phyloP scores from a whole-genome alignment of 352 stramenopile species.

The Peronospora destructor region DNA sequence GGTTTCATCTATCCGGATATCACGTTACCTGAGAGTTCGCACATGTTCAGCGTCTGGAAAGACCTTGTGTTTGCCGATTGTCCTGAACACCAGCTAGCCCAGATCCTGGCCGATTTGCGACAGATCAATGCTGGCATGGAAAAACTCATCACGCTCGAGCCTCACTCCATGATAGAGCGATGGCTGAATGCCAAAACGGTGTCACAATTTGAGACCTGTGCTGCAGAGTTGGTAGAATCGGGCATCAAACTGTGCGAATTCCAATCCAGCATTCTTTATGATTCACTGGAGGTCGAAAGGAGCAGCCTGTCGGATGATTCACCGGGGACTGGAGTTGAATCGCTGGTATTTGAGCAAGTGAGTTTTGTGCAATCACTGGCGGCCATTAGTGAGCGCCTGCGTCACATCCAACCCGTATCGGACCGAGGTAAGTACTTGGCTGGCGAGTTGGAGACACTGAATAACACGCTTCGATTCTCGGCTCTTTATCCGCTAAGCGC shows the following conservation, averaged over 20 bases:
- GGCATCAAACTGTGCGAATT: constrained; percentile 59
- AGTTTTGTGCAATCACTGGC: constrained; percentile 66
- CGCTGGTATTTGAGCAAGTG: constrained; percentile 69
- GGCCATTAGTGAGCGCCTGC: constrained; percentile 60
- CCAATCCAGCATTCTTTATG: constrained; percentile 66
- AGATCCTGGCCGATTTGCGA: constrained; percentile 40
- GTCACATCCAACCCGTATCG: constrained; percentile 53
- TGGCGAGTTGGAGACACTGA: constrained; percentile 45
- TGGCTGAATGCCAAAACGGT: constrained; percentile 54
- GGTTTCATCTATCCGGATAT: constrained; percentile 56
- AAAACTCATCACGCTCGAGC: constrained; percentile 40
- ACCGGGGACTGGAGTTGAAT: constrained; percentile 32
- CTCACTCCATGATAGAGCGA: constrained; percentile 44
- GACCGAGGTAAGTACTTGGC: constrained; percentile 43
- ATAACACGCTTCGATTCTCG: constrained; percentile 47
- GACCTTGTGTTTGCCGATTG: constrained; percentile 57
- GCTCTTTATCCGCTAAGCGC: constrained; percentile 65
- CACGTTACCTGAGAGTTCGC: constrained; percentile 18
- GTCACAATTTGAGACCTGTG: constrained; percentile 45
- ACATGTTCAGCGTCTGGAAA: constrained; percentile 43
- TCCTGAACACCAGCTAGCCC: constrained; percentile 42
- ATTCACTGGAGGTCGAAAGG: constrained; percentile 38
- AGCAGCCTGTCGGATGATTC: constrained; percentile 7
- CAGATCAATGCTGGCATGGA: constrained; percentile 32
- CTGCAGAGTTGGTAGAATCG: constrained; percentile 35